Percentiles rank a stretch among this genome's conserved stretches.
phyloP scores from a whole-genome alignment of 2,329 filamentous ascomycete genomes.

The Colletotrichum incanum region DNA sequence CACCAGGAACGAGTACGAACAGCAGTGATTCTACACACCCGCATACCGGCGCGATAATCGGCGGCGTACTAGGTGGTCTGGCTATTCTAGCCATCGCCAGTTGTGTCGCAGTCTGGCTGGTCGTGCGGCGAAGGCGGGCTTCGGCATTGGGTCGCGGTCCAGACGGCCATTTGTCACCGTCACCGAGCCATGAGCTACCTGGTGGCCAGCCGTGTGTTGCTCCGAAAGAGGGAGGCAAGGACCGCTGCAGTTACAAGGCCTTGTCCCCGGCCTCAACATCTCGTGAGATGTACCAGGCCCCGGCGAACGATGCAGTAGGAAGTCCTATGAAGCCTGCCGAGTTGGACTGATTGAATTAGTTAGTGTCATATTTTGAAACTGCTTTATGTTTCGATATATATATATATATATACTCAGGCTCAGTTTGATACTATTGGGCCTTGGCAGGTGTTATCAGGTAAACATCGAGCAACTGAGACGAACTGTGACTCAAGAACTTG shows the following conservation, averaged over 20 bases:
- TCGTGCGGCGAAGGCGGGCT: slow-evolving; percentile 1
- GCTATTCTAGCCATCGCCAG: slow-evolving; percentile 16
- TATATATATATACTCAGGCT: no score
- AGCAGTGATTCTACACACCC: not conserved
- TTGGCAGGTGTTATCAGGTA: not conserved
- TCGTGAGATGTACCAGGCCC: not conserved
- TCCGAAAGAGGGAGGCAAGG: not conserved
- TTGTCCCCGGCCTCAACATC: not conserved
- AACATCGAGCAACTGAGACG: not conserved
- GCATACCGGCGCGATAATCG: slow-evolving; percentile 19
- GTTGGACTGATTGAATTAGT: not conserved
- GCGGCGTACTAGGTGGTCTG: slow-evolving; percentile 27
- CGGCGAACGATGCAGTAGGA: not conserved
- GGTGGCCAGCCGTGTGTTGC: not conserved
- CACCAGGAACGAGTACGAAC: no score
- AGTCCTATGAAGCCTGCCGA: slow-evolving; percentile 31
- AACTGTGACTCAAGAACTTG: not conserved
- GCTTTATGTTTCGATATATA: no score
- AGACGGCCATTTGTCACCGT: not conserved
- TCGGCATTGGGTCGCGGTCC: not conserved
- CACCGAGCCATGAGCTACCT: not conserved
- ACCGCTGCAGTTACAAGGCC: not conserved
- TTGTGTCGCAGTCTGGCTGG: slow-evolving; percentile 22
- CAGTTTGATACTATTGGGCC: no score
- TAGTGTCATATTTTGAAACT: not conserved